These are phyloP conservation scores for Cutaneotrichosporon sp. DNA, from an alignment of 1,284 basidiomycete genomes.

Conservation along the genomic window DNA sequence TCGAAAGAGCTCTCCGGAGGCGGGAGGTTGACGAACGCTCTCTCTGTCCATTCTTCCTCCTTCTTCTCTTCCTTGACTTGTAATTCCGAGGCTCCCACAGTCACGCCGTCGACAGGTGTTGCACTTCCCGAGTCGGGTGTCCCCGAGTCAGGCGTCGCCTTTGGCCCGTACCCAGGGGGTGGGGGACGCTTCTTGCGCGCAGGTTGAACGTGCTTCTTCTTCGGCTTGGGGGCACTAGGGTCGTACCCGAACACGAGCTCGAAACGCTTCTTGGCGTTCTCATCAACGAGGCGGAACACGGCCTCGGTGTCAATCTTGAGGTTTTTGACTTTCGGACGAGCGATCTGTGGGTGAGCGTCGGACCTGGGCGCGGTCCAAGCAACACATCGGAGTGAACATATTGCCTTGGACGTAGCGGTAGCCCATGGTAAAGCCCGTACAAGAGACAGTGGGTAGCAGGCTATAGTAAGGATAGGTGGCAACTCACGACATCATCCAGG, in stretches of 20 bases:
- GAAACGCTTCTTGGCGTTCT: constrained; percentile 76
- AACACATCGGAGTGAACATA: not conserved
- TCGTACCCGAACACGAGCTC: constrained; percentile 65
- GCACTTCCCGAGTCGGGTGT: constrained; percentile 9
- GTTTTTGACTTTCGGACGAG: constrained; percentile 59
- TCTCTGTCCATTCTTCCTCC: constrained; percentile 27
- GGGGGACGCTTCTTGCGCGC: constrained; percentile 26
- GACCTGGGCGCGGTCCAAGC: not conserved
- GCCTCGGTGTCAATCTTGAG: constrained; percentile 57
- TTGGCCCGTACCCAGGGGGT: not conserved
- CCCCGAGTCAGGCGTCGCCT: not conserved
- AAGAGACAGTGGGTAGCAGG: not conserved
- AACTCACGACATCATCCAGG: constrained; percentile 69
- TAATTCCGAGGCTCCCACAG: not conserved
- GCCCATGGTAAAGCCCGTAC: too few species aligned
- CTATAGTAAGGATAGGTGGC: not conserved
- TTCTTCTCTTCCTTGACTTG: not conserved
- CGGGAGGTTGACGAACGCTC: constrained; percentile 34
- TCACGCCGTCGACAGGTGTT: constrained; percentile 10
- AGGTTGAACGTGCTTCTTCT: constrained; percentile 23
- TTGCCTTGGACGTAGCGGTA: too few species aligned
- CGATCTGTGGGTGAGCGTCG: constrained; percentile 54
- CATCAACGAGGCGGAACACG: constrained; percentile 69
- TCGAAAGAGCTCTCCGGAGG: constrained; percentile 11
- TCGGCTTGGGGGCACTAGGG: constrained; percentile 42